Percentiles rank a stretch among this genome's conserved stretches.
These are phyloP conservation scores for Trichoderma breve DNA, from an alignment of 2,329 filamentous ascomycete genomes.

Conservation along the genomic window DNA sequence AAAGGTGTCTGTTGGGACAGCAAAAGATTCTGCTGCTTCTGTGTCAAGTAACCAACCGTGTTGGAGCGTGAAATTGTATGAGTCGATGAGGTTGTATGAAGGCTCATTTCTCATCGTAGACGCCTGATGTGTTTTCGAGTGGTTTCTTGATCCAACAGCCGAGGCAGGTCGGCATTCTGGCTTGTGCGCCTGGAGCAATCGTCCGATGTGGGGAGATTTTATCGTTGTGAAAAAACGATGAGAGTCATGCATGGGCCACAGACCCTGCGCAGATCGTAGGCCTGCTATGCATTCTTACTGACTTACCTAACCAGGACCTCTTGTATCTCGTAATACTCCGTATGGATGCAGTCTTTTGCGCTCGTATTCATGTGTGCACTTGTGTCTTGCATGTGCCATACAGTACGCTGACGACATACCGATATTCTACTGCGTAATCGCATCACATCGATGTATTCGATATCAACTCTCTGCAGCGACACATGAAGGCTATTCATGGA, in stretches of 20 bases:
- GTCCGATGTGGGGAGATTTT: slow-evolving; percentile 1
- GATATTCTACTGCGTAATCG: neutral
- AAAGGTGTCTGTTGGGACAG: slow-evolving; percentile 3
- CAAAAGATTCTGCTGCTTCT: neutral
- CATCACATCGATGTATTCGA: neutral
- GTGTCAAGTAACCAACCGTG: neutral
- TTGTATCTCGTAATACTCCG: neutral
- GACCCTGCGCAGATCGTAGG: slow-evolving; percentile 6
- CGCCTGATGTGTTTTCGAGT: neutral
- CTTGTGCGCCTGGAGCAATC: neutral
- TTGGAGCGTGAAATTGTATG: neutral
- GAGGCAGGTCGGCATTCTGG: neutral
- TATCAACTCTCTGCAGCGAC: neutral
- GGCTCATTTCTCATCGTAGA: neutral
- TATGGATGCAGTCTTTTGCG: neutral
- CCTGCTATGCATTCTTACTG: neutral
- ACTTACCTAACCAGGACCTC: neutral
- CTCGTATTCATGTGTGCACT: neutral
- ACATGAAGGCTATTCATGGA: neutral
- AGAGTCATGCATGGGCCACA: neutral
- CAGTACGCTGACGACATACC: neutral
- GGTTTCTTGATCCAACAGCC: neutral
- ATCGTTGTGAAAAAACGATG: neutral
- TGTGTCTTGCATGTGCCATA: neutral
- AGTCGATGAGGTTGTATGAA: neutral